Percentiles rank a stretch among this genome's conserved stretches.
phyloP scores from a whole-genome alignment of 2,329 filamentous ascomycete genomes.

The Fusarium sp. region DNA sequence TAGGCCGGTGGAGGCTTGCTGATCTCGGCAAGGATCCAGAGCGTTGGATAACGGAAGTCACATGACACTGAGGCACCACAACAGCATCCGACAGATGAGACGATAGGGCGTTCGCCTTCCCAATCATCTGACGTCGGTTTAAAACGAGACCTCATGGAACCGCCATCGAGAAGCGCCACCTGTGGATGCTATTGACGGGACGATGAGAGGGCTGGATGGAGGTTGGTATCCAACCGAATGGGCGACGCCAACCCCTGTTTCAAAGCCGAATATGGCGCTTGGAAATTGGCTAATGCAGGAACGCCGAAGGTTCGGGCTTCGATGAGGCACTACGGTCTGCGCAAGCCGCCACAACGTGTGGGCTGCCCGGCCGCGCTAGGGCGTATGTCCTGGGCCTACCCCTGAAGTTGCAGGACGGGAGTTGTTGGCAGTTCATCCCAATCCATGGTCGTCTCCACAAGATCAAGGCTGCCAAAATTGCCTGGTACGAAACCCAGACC shows the following conservation, averaged over 20 bases:
- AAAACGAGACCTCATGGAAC: constrained; percentile 9
- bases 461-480: constrained; percentile 36
- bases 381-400: constrained; percentile 28
- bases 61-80: constrained; percentile 29
- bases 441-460: constrained; percentile 35
- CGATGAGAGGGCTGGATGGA: constrained; percentile 25
- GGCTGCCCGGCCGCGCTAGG: constrained; percentile 32
- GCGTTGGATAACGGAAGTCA: constrained; percentile 26
- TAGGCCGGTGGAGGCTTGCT: constrained; percentile 27
- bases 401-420: constrained; percentile 43
- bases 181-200: constrained; percentile 22
- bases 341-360: constrained; percentile 44
- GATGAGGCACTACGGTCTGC: constrained; percentile 36
- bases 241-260: constrained; percentile 44
- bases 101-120: constrained; percentile 6
- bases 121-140: constrained; percentile 16
- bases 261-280: constrained; percentile 39
- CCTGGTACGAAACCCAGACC: constrained; percentile 31
- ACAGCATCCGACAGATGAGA: constrained; percentile 25
- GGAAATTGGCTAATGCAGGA: constrained; percentile 48
- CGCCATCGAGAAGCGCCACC: constrained; percentile 16
- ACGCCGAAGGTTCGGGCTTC: constrained; percentile 42
- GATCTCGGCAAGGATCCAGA: constrained; percentile 17
- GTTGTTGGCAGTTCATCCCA: constrained; percentile 43
- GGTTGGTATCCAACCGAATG: constrained; percentile 32